Base-by-base conservation (phyloP, 73 alveolate genomes). In the Symbiodinium pilosum region DNA sequence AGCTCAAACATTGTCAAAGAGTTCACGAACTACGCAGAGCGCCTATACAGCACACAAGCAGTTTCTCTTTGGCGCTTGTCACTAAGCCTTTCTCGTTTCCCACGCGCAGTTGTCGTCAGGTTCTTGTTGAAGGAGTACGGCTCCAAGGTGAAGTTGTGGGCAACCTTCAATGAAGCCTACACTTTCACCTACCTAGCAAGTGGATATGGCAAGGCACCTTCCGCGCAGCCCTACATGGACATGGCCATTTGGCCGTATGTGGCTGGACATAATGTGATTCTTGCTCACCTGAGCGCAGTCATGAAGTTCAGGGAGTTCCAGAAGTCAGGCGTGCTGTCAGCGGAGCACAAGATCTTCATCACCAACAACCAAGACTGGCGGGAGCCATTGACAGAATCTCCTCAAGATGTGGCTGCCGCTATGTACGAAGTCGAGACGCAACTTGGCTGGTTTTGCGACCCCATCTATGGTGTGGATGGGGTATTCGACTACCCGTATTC, bases 341-440 rank as follows among this genome's bases (percentile, higher is more conserved):
- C 34, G 18, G 87, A 69, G 28, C 96, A 91, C 54, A 26, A 36
- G 64, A n/a, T 91, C 51, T 91, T 91, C 96, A 91, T 91, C 87
- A 91, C 96, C 43, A 91, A 91, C 87, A 91, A 91, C 77, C 96
- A 91, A 87, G 96, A 91, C 87, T 91, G 96, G 96, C 96, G 96
- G 12, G 96, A 91, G 64, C 96, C 96, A 3, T 36, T n/a, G 38
- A 69, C 96, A 16, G 96, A 91, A 38, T 43, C 34, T 42, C 32
- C 42, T 8, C 77, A 91, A 73, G 96, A 91, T 43, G 69, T 91
- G 3, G 96, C 88, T n/a, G 96, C 96, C n/a, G 96, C 96, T 42
- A 84, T n/a, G 41, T 91, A 91, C 75, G 26, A 38, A 43, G 75
- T 91, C n/a, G 96, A 91, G 52, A 71, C 81, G 21, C 73, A 54